phyloP scores from a whole-genome alignment of 805 yeast species.

The Metschnikowia picachoensis region DNA sequence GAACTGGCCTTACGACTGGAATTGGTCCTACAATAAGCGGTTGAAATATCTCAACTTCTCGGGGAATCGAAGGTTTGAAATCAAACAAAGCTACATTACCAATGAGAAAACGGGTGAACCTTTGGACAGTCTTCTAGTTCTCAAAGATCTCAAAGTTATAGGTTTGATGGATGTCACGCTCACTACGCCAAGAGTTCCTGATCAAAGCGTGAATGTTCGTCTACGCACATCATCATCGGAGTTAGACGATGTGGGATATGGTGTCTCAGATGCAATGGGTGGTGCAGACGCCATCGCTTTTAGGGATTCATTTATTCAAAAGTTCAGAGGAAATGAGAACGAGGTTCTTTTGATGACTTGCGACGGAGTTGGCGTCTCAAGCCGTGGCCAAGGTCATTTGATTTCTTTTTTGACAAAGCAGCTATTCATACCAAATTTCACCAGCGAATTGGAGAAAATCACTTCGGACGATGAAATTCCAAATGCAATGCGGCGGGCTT shows the following conservation, averaged over 20 bases:
- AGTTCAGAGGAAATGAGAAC: conserved; percentile 79
- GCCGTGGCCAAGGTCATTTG: conserved; percentile 49
- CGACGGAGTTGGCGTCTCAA: conserved; percentile 10
- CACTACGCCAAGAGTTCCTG: conserved; percentile 85
- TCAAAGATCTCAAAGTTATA: conserved; percentile 65
- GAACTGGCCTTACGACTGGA: conserved; percentile 96
- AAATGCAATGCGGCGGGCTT: conserved; percentile 80
- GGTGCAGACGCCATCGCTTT: conserved; percentile 58
- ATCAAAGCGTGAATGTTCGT: conserved; percentile 76
- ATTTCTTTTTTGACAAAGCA: conserved; percentile 73
- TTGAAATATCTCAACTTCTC: conserved; percentile 82
- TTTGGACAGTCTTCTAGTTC: conserved; percentile 58
- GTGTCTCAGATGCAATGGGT: conserved; percentile 88
- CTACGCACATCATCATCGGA: conserved; percentile 87
- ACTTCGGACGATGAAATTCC: conserved; percentile 46
- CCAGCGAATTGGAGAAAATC: conserved; percentile 55
- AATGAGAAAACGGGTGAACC: conserved; percentile 58
- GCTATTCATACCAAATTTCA: conserved; percentile 61
- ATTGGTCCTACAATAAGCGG: conserved; percentile 83
- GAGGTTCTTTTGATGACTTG: conserved; percentile 64
- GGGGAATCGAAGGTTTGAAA: conserved; percentile 89
- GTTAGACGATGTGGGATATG: conserved; percentile 72
- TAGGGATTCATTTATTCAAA: conserved; percentile 82
- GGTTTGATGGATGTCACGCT: conserved; percentile 95
- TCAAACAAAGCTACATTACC: conserved; percentile 58